These are phyloP conservation scores for Hevea brasiliensis DNA, from an alignment of 345 rosid genomes.

Conservation along the genomic window DNA sequence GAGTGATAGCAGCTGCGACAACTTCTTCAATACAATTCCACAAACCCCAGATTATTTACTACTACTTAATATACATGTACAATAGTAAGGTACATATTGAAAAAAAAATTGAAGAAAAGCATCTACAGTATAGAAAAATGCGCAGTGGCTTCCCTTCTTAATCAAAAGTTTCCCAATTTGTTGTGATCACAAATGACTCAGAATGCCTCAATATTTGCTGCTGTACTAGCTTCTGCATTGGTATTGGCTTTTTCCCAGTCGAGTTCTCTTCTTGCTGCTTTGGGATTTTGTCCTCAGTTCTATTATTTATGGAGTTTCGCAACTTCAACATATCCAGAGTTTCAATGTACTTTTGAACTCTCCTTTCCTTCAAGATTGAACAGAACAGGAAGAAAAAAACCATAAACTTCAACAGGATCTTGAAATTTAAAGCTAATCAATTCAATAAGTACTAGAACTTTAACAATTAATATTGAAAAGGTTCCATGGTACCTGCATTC, in stretches of 20 bases:
- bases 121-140: no score
- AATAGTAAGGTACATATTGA: not conserved
- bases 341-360: constrained; percentile 27
- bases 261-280: constrained; percentile 1
- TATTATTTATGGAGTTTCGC: not conserved
- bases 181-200: constrained; percentile 21
- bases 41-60: not conserved
- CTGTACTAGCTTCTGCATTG: constrained; percentile 8
- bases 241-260: not conserved
- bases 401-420: no score
- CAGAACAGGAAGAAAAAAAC: not conserved
- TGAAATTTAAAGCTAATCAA: not conserved
- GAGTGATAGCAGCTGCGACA: not conserved
- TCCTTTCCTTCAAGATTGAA: constrained; percentile 23
- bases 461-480: not conserved
- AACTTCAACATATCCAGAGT: constrained; percentile 27
- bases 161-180: constrained; percentile 37
- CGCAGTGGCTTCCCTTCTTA: not conserved
- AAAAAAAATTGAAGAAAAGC: not conserved
- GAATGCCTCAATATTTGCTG: constrained; percentile 13
- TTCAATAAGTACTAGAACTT: not conserved
- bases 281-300: constrained; percentile 14
- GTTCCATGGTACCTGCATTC: constrained; percentile 20
- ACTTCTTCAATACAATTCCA: constrained; percentile 5
- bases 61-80: not conserved